A percentile compares a stretch with the other conserved stretches of the same genome.
Conservation (phyloP, 805 yeast genomes). For the Candida wancherniae region DNA sequence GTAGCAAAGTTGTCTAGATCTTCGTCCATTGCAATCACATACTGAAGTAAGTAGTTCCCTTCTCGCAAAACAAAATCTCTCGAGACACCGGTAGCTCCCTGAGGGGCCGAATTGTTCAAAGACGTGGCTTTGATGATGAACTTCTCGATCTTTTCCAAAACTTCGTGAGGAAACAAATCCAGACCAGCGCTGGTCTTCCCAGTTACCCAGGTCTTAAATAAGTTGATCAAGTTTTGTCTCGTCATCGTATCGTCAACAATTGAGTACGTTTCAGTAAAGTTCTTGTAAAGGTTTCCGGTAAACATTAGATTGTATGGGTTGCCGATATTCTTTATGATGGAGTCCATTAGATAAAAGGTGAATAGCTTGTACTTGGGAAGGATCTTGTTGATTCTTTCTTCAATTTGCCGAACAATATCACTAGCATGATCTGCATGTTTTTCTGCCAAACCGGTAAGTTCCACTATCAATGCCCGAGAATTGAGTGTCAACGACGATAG, state of each 20-base stretch:
- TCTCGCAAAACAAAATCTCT: constrained; percentile 35
- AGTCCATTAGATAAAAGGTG: constrained; percentile 37
- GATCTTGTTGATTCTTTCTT: constrained; percentile 32
- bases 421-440: constrained; percentile 27
- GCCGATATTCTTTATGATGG: constrained; percentile 40
- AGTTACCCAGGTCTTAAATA: constrained; percentile 38
- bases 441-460: constrained; percentile 37
- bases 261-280: constrained; percentile 36
- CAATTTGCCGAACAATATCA: constrained; percentile 30
- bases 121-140: constrained; percentile 38
- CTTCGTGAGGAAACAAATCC: constrained; percentile 29
- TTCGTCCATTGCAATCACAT: constrained; percentile 27
- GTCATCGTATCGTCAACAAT: constrained; percentile 37
- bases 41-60: constrained; percentile 31
- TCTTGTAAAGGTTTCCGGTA: constrained; percentile 28
- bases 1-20: constrained; percentile 20
- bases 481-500: constrained; percentile 33
- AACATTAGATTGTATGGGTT: constrained; percentile 40
- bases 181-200: constrained; percentile 32
- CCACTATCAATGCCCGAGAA: constrained; percentile 35
- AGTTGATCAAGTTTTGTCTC: constrained; percentile 35
- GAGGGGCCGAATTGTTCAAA: constrained; percentile 14
- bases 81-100: constrained; percentile 6
- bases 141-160: constrained; percentile 30
- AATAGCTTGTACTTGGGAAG: constrained; percentile 34